phyloP scores from a whole-genome alignment of 2,329 filamentous ascomycete species.

The Ophiostoma sp. region DNA sequence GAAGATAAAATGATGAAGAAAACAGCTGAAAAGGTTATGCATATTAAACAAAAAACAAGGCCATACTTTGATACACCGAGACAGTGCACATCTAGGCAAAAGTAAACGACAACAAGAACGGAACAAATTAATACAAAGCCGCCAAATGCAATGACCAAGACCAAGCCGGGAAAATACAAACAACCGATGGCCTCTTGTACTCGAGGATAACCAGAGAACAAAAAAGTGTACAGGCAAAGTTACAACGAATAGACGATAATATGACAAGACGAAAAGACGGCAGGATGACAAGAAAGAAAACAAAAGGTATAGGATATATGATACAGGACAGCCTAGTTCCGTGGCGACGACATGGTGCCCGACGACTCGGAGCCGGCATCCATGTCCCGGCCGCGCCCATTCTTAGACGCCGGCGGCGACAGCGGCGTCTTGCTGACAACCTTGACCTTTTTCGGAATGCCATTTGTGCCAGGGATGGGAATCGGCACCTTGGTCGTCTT shows the following conservation, averaged over 20 bases:
- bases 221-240: background rate
- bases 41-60: background rate
- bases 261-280: background rate
- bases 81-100: background rate
- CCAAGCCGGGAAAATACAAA: background rate
- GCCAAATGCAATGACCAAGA: conserved; percentile 3
- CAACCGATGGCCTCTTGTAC: background rate
- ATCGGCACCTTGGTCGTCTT: conserved; percentile 41
- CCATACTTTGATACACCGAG: background rate
- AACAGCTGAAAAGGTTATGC: background rate
- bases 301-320: background rate
- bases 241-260: background rate
- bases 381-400: conserved; percentile 43
- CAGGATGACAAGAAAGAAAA: background rate
- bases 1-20: background rate
- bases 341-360: conserved; percentile 52
- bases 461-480: conserved; percentile 32
- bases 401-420: conserved; percentile 47
- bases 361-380: conserved; percentile 51
- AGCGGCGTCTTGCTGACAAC: conserved; percentile 39
- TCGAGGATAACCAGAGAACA: background rate
- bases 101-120: background rate
- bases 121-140: background rate
- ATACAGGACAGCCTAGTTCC: conserved; percentile 29
- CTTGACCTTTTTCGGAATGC: conserved; percentile 41